These are phyloP conservation scores for Amaranthus palmeri DNA, from an alignment of 148 eudicot species.

Conservation along the genomic window DNA sequence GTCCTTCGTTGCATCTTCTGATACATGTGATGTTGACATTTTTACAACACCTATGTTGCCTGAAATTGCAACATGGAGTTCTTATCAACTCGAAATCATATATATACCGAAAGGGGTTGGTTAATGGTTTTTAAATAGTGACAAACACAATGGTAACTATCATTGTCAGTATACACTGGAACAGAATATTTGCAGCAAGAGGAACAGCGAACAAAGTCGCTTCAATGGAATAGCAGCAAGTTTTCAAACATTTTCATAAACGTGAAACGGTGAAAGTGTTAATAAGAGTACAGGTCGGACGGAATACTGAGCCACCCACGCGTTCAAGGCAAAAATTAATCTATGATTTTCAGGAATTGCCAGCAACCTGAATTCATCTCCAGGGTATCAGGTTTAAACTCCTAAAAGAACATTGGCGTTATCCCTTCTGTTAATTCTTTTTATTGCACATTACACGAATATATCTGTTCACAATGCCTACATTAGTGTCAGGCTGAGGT, in stretches of 20 bases:
- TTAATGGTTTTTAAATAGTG: neutral
- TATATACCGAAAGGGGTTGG: neutral
- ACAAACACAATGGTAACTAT: neutral
- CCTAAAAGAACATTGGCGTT: neutral
- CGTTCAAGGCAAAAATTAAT: neutral
- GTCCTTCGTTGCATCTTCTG: neutral
- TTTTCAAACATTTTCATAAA: neutral
- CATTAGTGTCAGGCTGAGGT: neutral
- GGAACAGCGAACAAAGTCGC: neutral
- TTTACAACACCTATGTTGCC: neutral
- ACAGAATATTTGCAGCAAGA: neutral
- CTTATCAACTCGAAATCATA: slow-evolving; percentile 2
- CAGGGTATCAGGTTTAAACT: neutral
- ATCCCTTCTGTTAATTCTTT: neutral
- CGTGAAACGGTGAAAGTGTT: neutral
- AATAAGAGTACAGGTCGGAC: neutral
- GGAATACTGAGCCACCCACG: neutral
- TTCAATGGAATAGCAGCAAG: neutral
- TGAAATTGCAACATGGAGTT: slow-evolving; percentile 2
- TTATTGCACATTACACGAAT: neutral
- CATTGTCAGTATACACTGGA: neutral
- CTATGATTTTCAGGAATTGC: neutral
- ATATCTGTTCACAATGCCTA: neutral
- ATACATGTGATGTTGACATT: neutral
- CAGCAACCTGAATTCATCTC: neutral